A percentile compares a stretch with the other conserved stretches of the same genome.
phyloP scores from a whole-genome alignment of 2,329 filamentous ascomycete species.

The Uncinocarpus reesii region DNA sequence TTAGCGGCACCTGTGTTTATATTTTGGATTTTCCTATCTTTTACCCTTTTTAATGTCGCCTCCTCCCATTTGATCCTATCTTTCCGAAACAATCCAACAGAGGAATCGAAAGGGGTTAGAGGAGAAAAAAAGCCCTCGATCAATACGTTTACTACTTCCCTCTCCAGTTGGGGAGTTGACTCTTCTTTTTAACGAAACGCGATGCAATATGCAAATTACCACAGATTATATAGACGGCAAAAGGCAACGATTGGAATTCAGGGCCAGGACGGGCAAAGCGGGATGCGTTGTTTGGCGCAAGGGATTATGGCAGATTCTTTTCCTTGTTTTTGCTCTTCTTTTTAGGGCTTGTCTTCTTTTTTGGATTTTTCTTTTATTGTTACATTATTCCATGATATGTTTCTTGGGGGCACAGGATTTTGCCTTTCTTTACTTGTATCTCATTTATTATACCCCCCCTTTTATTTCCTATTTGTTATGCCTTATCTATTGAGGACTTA shows the following conservation, averaged over 20 bases:
- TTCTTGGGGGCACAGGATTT: background rate
- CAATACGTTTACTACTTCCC: too few species aligned
- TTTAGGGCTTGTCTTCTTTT: constrained; percentile 8
- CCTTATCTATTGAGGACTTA: background rate
- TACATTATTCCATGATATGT: constrained; percentile 1
- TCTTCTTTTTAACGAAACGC: background rate
- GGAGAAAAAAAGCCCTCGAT: background rate
- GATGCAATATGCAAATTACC: constrained; percentile 1
- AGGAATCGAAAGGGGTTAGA: background rate
- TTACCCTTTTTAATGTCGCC: background rate
- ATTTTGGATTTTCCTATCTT: background rate
- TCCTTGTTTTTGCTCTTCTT: background rate
- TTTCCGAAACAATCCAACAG: background rate
- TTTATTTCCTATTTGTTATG: background rate
- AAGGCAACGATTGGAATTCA: constrained; percentile 2
- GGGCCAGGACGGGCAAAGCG: constrained; percentile 1
- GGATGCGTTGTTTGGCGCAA: background rate
- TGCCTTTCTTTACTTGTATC: constrained; percentile 4
- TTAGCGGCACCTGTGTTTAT: background rate
- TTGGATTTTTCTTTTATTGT: constrained; percentile 1
- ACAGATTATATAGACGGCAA: constrained; percentile 6
- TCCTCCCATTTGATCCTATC: background rate
- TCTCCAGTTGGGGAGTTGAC: too few species aligned
- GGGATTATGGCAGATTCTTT: constrained; percentile 7
- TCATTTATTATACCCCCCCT: background rate